Evolutionary conservation across 1,284 basidiomycete genomes (phyloP).

Genomic region (Polyporus tsugae): DNA sequence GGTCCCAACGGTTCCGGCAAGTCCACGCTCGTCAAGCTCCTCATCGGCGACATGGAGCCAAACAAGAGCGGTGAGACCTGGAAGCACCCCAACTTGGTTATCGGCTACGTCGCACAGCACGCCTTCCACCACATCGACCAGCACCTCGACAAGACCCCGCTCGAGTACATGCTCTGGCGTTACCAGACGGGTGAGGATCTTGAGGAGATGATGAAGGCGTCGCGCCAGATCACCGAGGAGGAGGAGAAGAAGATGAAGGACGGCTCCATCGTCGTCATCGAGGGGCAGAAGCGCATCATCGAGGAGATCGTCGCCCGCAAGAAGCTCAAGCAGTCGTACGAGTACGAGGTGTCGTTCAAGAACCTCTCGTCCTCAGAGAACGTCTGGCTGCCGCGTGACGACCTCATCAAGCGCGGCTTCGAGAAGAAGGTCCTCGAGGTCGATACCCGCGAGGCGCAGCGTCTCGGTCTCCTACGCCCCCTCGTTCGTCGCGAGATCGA

Average conservation of each 20-base stretch:
- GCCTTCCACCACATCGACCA: slow-evolving; percentile 99
- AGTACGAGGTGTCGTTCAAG: slow-evolving; percentile 98
- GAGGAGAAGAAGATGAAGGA: slow-evolving; percentile 98
- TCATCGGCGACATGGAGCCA: slow-evolving; percentile 97
- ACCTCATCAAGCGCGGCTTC: slow-evolving; percentile 96
- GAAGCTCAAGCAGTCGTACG: slow-evolving; percentile 99
- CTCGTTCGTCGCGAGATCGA: slow-evolving; percentile 98
- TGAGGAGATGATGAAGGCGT: slow-evolving; percentile 95
- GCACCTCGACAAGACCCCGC: slow-evolving; percentile 97
- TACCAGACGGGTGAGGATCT: slow-evolving; percentile 99
- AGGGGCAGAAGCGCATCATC: slow-evolving; percentile 94
- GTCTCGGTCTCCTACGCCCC: slow-evolving; percentile 93
- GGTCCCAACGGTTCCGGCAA: slow-evolving; percentile 99
- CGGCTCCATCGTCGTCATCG: slow-evolving; percentile 84
- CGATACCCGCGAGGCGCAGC: slow-evolving; percentile 97
- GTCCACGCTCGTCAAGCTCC: slow-evolving; percentile 98
- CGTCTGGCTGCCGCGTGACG: slow-evolving; percentile 96
- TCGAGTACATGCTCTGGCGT: slow-evolving; percentile 99
- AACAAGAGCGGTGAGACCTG: slow-evolving; percentile 97
- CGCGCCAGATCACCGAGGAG: slow-evolving; percentile 87
- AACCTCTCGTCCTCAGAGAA: slow-evolving; percentile 92
- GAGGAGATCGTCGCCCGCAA: slow-evolving; percentile 93
- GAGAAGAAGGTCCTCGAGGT: slow-evolving; percentile 99
- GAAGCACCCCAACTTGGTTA: slow-evolving; percentile 99
- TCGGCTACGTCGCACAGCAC: slow-evolving; percentile 98